Percentiles rank a stretch among this genome's conserved stretches.
Evolutionary conservation across 352 stramenopile species (phyloP).

Genomic region (Phytophthora chlamydospora): DNA sequence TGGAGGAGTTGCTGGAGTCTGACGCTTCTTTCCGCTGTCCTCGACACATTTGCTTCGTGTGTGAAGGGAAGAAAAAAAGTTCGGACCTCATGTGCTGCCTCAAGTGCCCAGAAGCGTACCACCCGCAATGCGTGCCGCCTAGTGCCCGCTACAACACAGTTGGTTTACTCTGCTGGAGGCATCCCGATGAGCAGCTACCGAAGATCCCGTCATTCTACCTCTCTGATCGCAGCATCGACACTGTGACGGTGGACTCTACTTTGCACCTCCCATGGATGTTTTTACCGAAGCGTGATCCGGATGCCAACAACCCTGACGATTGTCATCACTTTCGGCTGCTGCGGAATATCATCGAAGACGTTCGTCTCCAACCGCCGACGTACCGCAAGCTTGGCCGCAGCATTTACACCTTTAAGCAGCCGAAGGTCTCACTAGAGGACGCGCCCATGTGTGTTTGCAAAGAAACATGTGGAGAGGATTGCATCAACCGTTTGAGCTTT

Average conservation of each 20-base stretch:
- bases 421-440: slow-evolving; percentile 78
- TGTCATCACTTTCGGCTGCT: slow-evolving; percentile 84
- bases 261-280: slow-evolving; percentile 83
- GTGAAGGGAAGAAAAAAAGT: slow-evolving; percentile 76
- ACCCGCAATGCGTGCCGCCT: slow-evolving; percentile 92
- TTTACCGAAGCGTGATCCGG: slow-evolving; percentile 68
- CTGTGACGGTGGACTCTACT: slow-evolving; percentile 78
- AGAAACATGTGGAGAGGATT: slow-evolving; percentile 88
- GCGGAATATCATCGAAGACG: slow-evolving; percentile 69
- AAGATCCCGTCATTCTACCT: slow-evolving; percentile 81
- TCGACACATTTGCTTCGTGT: slow-evolving; percentile 85
- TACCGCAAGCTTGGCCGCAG: slow-evolving; percentile 80
- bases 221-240: slow-evolving; percentile 62
- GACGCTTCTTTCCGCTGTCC: slow-evolving; percentile 89
- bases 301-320: slow-evolving; percentile 50
- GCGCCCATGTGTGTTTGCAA: slow-evolving; percentile 82
- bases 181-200: slow-evolving; percentile 75
- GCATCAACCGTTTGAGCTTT: slow-evolving; percentile 93
- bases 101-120: slow-evolving; percentile 92
- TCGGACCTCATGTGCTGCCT: slow-evolving; percentile 91
- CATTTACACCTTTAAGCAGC: slow-evolving; percentile 89
- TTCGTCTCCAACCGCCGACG: slow-evolving; percentile 73
- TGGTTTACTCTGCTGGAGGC: slow-evolving; percentile 91
- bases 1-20: slow-evolving; percentile 64
- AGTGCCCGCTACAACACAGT: slow-evolving; percentile 93